Conservation (phyloP, 2,329 filamentous ascomycete species). For the Cordyceps tenuipes region DNA sequence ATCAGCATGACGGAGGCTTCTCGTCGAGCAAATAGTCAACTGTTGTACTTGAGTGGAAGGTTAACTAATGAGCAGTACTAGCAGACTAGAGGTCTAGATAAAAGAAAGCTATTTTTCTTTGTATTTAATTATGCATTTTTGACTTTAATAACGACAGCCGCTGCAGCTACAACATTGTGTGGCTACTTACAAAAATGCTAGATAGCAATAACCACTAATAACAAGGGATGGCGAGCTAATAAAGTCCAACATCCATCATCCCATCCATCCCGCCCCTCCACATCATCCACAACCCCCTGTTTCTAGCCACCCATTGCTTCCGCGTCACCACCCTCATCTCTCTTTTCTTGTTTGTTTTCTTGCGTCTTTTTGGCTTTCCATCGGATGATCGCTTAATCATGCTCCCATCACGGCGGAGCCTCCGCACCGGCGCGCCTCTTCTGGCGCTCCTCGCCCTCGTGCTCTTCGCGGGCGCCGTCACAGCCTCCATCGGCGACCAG, state of each 20-base stretch:
- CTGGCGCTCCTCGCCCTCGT: slow-evolving; percentile 27
- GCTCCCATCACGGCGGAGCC: slow-evolving; percentile 25
- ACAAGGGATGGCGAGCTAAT: not conserved
- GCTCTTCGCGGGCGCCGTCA: slow-evolving; percentile 35
- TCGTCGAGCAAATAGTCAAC: no score
- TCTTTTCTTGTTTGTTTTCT: not conserved
- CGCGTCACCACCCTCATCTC: not conserved
- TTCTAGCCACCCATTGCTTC: not conserved
- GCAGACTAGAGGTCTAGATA: no score
- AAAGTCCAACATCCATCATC: not conserved
- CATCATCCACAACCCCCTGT: not conserved
- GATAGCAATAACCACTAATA: no score
- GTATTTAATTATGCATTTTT: no score
- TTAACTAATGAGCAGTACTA: no score
- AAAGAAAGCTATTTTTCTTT: no score
- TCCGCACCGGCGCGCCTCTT: slow-evolving; percentile 23
- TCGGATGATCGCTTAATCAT: slow-evolving; percentile 16
- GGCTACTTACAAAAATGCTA: no score
- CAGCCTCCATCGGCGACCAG: slow-evolving; percentile 74
- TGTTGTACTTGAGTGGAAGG: no score
- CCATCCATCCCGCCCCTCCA: not conserved
- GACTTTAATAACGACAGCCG: no score
- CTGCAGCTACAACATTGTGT: no score
- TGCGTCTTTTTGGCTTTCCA: no score
- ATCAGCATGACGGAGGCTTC: no score